Evolutionary conservation across 352 stramenopile genomes (phyloP), one percentile per base, ranked within the genome.

Genomic region (Phytophthora europaea): DNA sequence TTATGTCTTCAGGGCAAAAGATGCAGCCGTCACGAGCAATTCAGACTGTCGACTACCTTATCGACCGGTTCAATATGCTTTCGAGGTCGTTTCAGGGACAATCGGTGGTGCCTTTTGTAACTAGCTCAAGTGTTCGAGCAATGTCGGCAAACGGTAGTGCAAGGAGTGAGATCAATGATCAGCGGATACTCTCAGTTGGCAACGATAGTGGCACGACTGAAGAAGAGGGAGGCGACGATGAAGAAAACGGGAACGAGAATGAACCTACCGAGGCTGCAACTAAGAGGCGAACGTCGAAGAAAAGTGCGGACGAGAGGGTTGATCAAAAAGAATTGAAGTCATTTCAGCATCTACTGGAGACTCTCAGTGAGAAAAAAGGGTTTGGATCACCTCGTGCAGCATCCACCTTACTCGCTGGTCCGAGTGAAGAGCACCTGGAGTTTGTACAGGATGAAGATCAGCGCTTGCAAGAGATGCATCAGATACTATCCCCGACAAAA

Each of bases 1-100:
- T 90, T 3, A 93, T 94, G 84, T 74, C 81, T 0, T 91, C 85
- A 0, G 85, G 87, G 0, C 85, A 93, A 70, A 91, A 88, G 36
- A 78, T 79, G 38, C 78, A 86, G 45, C 70, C 82, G 0, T 92
- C 84, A 1, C 76, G 62, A 23, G 85, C 87, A 16, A 89, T 94
- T 20, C 70, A 83, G 31, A 87, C 84, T 16, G 85, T 94, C 2
- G 83, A 93, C 58, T 79, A 74, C 28, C 78, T 94, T 43, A 94
- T 94, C 34, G 75, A 84, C 20, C 81, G 83, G 60, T 94, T 94
- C 62, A 90, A 91, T 43, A 72, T 82, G 34, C 68, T 94, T 2
- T 75, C 80, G 2, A 81, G 81, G 53, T 86, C 79, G 5, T 84
- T 85, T 60, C 6, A 67, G 26, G 64, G 33, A 48, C 31, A 77